phyloP scores from a whole-genome alignment of 805 yeast genomes.

The Kuraishia ogatae region DNA sequence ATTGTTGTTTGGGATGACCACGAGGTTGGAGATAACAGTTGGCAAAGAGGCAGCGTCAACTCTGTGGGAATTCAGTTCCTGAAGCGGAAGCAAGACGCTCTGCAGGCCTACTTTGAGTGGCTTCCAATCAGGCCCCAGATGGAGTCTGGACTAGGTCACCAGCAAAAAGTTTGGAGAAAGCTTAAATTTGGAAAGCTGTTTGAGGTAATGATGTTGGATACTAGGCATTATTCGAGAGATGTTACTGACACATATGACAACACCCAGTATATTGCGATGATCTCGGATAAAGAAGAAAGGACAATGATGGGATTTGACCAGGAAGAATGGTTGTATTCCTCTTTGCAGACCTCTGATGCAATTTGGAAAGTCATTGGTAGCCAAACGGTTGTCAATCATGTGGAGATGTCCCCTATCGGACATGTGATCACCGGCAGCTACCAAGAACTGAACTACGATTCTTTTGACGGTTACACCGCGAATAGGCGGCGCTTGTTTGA shows the following conservation, averaged over 20 bases:
- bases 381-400: conserved; percentile 11
- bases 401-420: conserved; percentile 10
- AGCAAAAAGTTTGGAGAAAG: conserved; percentile 14
- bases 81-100: conserved; percentile 9
- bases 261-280: conserved; percentile 8
- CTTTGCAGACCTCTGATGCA: conserved; percentile 8
- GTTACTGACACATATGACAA: conserved; percentile 15
- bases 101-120: conserved; percentile 18
- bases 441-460: conserved; percentile 13
- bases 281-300: conserved; percentile 13
- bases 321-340: conserved; percentile 15
- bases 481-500: conserved; percentile 13
- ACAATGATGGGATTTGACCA: conserved; percentile 19
- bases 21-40: conserved; percentile 18
- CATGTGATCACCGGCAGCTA: conserved; percentile 13
- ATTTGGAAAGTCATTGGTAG: conserved; percentile 11
- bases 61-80: conserved; percentile 13
- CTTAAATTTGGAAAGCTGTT: conserved; percentile 13
- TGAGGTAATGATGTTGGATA: conserved; percentile 14
- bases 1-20: conserved; percentile 20
- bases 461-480: conserved; percentile 18
- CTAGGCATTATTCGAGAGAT: conserved; percentile 17
- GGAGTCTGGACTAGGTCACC: background rate
- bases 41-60: conserved; percentile 15
- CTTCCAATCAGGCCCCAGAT: conserved; percentile 13